A percentile compares a stretch with the other conserved stretches of the same genome.
Conservation (phyloP, 2,329 filamentous ascomycete genomes). For the Pseudogymnoascus destructans region DNA sequence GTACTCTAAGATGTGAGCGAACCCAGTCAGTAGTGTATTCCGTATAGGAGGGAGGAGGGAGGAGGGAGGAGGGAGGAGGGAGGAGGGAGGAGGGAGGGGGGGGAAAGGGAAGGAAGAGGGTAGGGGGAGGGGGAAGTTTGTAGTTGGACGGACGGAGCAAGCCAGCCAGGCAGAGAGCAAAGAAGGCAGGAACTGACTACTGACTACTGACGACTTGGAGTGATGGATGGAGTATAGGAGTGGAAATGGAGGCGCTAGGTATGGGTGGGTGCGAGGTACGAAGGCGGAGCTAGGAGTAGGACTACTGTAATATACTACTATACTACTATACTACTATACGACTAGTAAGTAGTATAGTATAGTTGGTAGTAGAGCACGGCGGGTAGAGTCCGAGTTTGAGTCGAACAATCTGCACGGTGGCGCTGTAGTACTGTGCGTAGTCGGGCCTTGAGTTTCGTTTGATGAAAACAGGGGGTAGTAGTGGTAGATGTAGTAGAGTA, state of each 20-base stretch:
- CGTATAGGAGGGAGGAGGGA: neutral
- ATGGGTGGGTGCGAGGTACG: neutral
- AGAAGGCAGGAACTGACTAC: neutral
- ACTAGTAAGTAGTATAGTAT: neutral
- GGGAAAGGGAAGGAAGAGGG: neutral
- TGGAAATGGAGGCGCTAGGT: neutral
- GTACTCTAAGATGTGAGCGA: neutral
- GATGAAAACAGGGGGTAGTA: neutral
- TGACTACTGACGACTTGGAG: neutral
- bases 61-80: neutral
- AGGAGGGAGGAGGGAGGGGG: neutral
- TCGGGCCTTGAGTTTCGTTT: neutral
- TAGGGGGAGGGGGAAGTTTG: neutral
- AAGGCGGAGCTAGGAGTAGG: neutral
- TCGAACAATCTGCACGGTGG: neutral
- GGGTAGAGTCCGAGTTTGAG: neutral
- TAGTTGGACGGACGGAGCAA: neutral
- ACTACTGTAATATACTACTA: neutral
- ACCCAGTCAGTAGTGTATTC: neutral
- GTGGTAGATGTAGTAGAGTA: neutral
- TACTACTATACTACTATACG: neutral
- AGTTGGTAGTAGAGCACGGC: neutral
- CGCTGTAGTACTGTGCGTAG: neutral
- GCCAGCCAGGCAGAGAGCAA: neutral
- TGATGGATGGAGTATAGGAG: neutral